Evolutionary conservation across 2,329 filamentous ascomycete genomes (phyloP).

Genomic region (Sordariomycetes sp.): DNA sequence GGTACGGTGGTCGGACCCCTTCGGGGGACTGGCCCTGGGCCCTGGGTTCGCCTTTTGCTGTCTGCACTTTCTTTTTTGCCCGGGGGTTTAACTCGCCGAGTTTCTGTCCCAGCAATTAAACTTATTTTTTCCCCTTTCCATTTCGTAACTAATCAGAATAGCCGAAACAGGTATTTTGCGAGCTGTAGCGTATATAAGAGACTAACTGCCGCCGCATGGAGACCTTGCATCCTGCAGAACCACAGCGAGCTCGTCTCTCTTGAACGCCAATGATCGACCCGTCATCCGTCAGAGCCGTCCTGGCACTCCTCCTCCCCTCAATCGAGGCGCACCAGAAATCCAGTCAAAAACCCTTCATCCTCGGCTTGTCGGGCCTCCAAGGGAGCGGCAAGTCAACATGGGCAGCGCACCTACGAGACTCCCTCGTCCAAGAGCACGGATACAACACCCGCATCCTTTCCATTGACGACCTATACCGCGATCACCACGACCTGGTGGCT

Average conservation of each 20-base stretch:
- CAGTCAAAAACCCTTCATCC: slow-evolving; percentile 53
- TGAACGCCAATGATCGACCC: neutral
- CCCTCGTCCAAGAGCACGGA: slow-evolving; percentile 40
- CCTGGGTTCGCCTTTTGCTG: too few relatives aligned
- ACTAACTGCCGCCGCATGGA: too few relatives aligned
- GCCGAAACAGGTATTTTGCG: too few relatives aligned
- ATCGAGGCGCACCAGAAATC: neutral
- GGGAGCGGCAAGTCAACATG: slow-evolving; percentile 89
- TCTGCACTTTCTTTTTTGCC: too few relatives aligned
- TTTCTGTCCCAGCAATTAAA: too few relatives aligned
- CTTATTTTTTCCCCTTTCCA: too few relatives aligned
- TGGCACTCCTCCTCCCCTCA: neutral
- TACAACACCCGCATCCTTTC: slow-evolving; percentile 61
- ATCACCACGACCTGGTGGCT: slow-evolving; percentile 54
- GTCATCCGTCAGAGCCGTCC: neutral
- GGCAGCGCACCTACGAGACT: slow-evolving; percentile 54
- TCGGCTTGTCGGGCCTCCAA: slow-evolving; percentile 86
- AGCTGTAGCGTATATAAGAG: too few relatives aligned
- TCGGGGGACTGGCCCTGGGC: too few relatives aligned
- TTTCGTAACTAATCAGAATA: too few relatives aligned
- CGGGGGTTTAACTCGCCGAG: too few relatives aligned
- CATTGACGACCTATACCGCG: slow-evolving; percentile 84
- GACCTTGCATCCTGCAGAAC: too few relatives aligned
- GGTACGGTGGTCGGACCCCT: too few relatives aligned
- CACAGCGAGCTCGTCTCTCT: neutral